Conservation (phyloP, 371 early-diverging fungal genomes). For the Gilbertella persicaria region DNA sequence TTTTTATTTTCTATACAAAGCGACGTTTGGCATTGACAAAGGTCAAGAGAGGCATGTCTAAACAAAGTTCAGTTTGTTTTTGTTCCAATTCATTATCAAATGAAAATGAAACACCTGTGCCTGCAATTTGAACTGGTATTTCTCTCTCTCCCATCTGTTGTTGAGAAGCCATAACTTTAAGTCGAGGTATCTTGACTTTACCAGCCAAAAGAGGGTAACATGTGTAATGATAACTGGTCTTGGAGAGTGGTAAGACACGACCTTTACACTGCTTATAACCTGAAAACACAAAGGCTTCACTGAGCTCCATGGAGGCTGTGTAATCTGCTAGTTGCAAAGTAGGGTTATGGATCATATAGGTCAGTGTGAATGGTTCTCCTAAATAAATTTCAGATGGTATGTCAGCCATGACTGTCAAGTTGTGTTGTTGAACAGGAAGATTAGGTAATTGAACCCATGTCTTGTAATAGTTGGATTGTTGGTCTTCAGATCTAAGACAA, state of each 20-base stretch:
- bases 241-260: slow-evolving; percentile 58
- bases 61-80: slow-evolving; percentile 10
- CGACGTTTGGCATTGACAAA: slow-evolving; percentile 35
- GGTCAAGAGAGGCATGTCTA: neutral
- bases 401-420: slow-evolving; percentile 40
- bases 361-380: slow-evolving; percentile 61
- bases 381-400: slow-evolving; percentile 55
- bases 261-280: slow-evolving; percentile 65
- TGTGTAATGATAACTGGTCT: slow-evolving; percentile 35
- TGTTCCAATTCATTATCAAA: slow-evolving; percentile 26
- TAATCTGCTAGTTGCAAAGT: slow-evolving; percentile 59
- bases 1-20: too few relatives aligned
- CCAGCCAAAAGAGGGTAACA: slow-evolving; percentile 55
- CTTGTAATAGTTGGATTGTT: slow-evolving; percentile 20
- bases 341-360: slow-evolving; percentile 66
- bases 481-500: slow-evolving; percentile 22
- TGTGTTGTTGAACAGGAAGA: slow-evolving; percentile 34
- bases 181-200: slow-evolving; percentile 51
- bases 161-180: slow-evolving; percentile 48
- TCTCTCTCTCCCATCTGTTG: slow-evolving; percentile 41
- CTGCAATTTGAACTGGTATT: slow-evolving; percentile 34
- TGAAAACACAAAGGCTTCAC: slow-evolving; percentile 75
- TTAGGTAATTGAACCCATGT: slow-evolving; percentile 31
- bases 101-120: slow-evolving; percentile 15
- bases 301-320: slow-evolving; percentile 59